These are phyloP conservation scores for Saturnispora zaruensis DNA, from an alignment of 805 yeast genomes.

Conservation along the genomic window DNA sequence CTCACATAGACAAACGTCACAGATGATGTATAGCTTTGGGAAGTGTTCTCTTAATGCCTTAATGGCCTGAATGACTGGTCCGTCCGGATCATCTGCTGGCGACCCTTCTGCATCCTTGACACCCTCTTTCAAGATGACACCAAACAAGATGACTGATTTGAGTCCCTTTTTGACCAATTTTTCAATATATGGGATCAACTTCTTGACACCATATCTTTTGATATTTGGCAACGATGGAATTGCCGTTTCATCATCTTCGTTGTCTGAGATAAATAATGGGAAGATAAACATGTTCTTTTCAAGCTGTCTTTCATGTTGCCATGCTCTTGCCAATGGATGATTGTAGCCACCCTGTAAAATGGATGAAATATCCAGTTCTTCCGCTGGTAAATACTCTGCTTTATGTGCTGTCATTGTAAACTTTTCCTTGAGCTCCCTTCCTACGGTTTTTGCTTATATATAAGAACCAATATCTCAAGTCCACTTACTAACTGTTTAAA, in stretches of 20 bases:
- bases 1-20: constrained; percentile 96
- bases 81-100: constrained; percentile 91
- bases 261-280: constrained; percentile 80
- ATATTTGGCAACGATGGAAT: constrained; percentile 83
- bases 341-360: constrained; percentile 90
- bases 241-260: constrained; percentile 65
- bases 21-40: constrained; percentile 80
- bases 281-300: constrained; percentile 85
- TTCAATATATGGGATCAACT: constrained; percentile 61
- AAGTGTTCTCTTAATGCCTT: constrained; percentile 53
- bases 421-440: background rate
- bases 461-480: background rate
- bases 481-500: background rate
- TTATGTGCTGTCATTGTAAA: constrained; percentile 33
- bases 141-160: constrained; percentile 79
- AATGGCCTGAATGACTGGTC: constrained; percentile 83
- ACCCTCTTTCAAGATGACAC: constrained; percentile 73
- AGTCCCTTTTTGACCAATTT: constrained; percentile 73
- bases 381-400: constrained; percentile 58
- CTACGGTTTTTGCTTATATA: background rate
- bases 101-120: constrained; percentile 77
- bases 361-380: constrained; percentile 58
- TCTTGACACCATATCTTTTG: constrained; percentile 77
- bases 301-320: constrained; percentile 85
- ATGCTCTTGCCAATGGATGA: constrained; percentile 77